Base-by-base conservation (phyloP, 1,139 yeast species). In the Nakaseomyces glabratus region DNA sequence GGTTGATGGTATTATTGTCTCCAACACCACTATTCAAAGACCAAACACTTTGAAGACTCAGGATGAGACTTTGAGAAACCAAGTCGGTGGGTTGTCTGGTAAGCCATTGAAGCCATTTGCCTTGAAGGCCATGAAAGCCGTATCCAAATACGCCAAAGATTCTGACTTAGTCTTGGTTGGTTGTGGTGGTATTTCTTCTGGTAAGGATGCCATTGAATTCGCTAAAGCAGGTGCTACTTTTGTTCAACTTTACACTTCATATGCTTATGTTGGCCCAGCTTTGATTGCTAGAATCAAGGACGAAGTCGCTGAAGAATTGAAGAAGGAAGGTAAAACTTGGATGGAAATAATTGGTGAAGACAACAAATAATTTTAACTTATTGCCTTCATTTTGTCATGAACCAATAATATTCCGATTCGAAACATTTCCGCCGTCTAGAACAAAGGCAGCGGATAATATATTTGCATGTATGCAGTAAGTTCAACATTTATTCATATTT, bases 221-320 rank as follows among this genome's bases (percentile, higher is more conserved):
- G 95, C 93, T 22, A 75, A 72, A 51, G 95, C 96, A 1, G 98
- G 98, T 41, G 97, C 98, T 10, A 71, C 82, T 21, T 82, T 78
- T 52, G 76, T 88, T 31, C 84, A 88, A 58, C 61, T 85, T 36
- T 86, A 86, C 61, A 88, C 97, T 8, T 76, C 94, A 2, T 82
- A 84, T 60, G 96, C 94, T 1, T 88, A 85, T 63, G 76, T 75
- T 52, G 98, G 98, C 1, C 95, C 96, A 0, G 95, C 94, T 1
- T 65, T 84, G 36, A 84, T 93, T 6, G 73, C 77, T 33, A 75
- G 76, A 51, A 71, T 90, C 46, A 77, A 86, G 51, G 79, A 77
- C 48, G 95, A 84, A 51, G 68, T 88, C 45, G 69, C 75, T 6
- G 62, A 55, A 3, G 85, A 79, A 52, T 68, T 88, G 51, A 65